Evolutionary conservation across 768 basidiomycete species (phyloP).

Genomic region (Termitomyces sp.): DNA sequence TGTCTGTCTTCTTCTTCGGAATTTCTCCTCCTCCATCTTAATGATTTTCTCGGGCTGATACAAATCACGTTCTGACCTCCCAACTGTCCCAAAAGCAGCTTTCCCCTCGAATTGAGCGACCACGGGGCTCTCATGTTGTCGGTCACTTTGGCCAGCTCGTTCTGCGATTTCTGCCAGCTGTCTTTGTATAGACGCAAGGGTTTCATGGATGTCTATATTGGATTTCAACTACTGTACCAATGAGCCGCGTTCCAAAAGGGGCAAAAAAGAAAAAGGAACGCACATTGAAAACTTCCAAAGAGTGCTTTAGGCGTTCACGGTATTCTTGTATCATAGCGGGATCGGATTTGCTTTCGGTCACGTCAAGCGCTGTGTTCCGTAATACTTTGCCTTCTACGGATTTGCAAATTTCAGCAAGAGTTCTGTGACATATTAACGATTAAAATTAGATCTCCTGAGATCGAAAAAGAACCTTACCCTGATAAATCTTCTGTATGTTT

Average conservation of each 20-base stretch:
- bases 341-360: slow-evolving; percentile 1
- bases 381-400: not conserved
- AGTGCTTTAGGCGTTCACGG: slow-evolving; percentile 2
- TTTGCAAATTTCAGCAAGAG: not conserved
- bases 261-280: not conserved
- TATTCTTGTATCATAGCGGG: not conserved
- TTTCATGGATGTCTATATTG: not conserved
- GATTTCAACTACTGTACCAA: not conserved
- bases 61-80: not conserved
- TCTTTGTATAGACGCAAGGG: not conserved
- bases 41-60: not conserved
- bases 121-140: not conserved
- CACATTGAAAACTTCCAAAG: slow-evolving; percentile 1
- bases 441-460: not conserved
- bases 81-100: not conserved
- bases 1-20: not conserved
- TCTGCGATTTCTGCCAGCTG: not conserved
- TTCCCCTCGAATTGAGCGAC: not conserved
- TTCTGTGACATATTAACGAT: not conserved
- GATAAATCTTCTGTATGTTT: not conserved
- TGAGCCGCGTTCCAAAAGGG: not conserved
- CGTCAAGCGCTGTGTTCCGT: not conserved
- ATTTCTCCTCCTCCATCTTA: not conserved
- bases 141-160: not conserved
- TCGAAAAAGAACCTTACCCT: not conserved